These are phyloP conservation scores for Chaetomiaceae sp. DNA, from an alignment of 2,329 filamentous ascomycete genomes.

Conservation along the genomic window DNA sequence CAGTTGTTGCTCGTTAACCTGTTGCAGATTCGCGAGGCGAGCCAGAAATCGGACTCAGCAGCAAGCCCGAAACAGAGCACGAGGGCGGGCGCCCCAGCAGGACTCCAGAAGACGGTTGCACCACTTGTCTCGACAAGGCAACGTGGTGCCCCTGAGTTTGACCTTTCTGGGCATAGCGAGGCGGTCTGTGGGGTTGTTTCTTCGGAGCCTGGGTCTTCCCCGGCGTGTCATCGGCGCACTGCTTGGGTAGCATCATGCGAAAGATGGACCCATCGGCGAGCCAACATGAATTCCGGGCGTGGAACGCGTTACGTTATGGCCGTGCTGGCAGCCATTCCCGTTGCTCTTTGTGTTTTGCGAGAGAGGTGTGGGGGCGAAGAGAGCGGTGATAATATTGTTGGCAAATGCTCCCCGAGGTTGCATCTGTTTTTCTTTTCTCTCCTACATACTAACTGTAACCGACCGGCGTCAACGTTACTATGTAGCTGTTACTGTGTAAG, in stretches of 20 bases:
- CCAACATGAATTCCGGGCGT: neutral
- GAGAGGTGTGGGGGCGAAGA: neutral
- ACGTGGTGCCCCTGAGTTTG: constrained; percentile 12
- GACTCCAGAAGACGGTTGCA: too few relatives aligned
- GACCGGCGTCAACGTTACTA: too few relatives aligned
- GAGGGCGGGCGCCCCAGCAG: neutral
- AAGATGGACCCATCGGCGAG: constrained; percentile 1
- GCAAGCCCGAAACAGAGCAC: constrained; percentile 12
- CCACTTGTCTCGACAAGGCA: constrained; percentile 11
- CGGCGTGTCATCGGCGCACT: neutral
- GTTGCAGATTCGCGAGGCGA: constrained; percentile 15
- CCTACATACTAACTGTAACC: too few relatives aligned
- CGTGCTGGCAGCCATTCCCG: neutral
- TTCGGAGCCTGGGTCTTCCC: neutral
- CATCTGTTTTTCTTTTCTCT: too few relatives aligned
- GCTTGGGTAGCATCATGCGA: neutral
- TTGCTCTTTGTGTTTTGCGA: neutral
- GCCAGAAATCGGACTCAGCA: neutral
- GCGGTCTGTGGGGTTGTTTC: constrained; percentile 8
- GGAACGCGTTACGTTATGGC: too few relatives aligned
- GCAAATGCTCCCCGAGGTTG: neutral
- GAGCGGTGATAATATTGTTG: neutral
- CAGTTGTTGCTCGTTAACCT: too few relatives aligned
- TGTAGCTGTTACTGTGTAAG: too few relatives aligned
- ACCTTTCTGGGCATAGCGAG: constrained; percentile 12